phyloP scores from a whole-genome alignment of 345 rosid species.

The Rhizophora apiculata region DNA sequence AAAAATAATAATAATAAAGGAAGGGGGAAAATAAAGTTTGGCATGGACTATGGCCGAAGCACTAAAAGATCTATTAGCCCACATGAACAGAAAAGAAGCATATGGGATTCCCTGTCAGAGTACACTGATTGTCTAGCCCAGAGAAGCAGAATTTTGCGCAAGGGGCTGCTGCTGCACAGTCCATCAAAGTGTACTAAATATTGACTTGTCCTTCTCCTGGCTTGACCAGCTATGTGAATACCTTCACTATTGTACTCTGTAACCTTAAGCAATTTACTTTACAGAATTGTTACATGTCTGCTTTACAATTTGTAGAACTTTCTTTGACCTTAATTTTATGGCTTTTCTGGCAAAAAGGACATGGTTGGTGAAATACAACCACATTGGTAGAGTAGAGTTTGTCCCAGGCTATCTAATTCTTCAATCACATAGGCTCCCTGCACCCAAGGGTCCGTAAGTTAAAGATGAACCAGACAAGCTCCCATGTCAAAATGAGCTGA shows the following conservation, averaged over 20 bases:
- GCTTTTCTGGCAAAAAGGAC: too few species aligned
- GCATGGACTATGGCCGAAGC: neutral
- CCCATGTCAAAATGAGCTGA: neutral
- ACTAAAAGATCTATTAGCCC: neutral
- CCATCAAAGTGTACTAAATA: constrained; percentile 21
- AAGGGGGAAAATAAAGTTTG: constrained; percentile 25
- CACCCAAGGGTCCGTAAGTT: neutral
- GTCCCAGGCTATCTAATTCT: too few species aligned
- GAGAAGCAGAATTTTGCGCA: constrained; percentile 19
- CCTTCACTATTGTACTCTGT: neutral
- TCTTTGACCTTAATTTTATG: too few species aligned
- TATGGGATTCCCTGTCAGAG: constrained; percentile 20
- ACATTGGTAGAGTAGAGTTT: too few species aligned
- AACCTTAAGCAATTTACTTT: neutral
- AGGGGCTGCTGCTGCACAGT: constrained; percentile 24
- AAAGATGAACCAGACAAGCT: neutral
- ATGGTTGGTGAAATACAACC: too few species aligned
- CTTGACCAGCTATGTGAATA: constrained; percentile 10
- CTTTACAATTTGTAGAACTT: too few species aligned
- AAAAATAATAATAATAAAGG: constrained; percentile 4
- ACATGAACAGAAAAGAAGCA: constrained; percentile 17
- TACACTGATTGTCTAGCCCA: constrained; percentile 23
- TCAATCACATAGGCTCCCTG: neutral
- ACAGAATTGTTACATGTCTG: too few species aligned
- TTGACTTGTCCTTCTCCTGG: constrained; percentile 37